Conservation (phyloP, 768 basidiomycete genomes). For the Leccinum variicolor region DNA sequence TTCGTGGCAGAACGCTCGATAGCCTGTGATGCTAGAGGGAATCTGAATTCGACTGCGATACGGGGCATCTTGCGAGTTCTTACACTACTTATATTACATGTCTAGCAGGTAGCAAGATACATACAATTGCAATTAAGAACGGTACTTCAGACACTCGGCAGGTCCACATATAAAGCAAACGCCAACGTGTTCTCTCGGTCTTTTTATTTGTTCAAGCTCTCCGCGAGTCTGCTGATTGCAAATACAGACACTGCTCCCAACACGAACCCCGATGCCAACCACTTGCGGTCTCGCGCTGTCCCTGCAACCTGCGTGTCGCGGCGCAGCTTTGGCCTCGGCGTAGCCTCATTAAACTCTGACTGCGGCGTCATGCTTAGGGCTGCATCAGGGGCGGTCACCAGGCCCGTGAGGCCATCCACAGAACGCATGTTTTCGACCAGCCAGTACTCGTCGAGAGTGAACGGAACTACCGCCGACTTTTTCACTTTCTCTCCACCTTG, state of each 20-base stretch:
- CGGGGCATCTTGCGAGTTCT: no score
- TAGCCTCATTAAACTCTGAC: constrained; percentile 16
- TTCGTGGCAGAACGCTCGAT: neutral
- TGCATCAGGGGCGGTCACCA: constrained; percentile 30
- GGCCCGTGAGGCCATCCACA: constrained; percentile 57
- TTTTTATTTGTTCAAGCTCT: neutral
- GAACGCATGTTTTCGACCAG: constrained; percentile 44
- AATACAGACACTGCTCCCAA: constrained; percentile 10
- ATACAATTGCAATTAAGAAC: no score
- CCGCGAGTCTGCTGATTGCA: neutral
- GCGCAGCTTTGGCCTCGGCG: constrained; percentile 12
- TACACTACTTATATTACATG: no score
- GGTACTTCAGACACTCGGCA: no score
- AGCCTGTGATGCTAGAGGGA: no score
- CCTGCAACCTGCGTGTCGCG: neutral
- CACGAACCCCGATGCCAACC: constrained; percentile 19
- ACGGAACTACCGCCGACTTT: constrained; percentile 1
- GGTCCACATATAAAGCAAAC: no score
- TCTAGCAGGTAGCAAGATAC: no score
- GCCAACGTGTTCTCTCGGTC: no score
- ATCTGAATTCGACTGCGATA: no score
- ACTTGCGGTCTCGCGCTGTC: constrained; percentile 1
- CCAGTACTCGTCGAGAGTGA: constrained; percentile 56
- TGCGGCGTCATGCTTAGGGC: constrained; percentile 5
- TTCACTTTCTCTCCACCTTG: neutral